Conservation (phyloP, 345 rosid species). For the Pistacia vera region DNA sequence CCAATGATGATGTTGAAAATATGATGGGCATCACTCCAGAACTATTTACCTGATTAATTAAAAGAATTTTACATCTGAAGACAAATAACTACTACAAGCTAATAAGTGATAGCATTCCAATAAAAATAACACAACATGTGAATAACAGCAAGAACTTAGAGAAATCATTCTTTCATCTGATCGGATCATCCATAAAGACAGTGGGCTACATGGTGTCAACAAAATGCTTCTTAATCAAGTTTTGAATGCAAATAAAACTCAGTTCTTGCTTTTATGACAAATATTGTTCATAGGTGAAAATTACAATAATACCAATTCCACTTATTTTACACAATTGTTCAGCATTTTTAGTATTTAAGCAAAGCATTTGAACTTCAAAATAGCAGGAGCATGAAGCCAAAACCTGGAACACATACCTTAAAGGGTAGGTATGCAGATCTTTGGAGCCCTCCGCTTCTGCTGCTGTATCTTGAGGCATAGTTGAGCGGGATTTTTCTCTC, state of each 20-base stretch:
- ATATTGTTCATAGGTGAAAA: not conserved
- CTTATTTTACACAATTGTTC: not conserved
- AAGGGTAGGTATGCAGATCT: slow-evolving; percentile 96
- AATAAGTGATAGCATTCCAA: not conserved
- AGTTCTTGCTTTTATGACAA: not conserved
- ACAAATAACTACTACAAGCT: not conserved
- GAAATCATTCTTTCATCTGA: not conserved
- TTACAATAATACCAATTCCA: not conserved
- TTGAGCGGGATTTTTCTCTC: slow-evolving; percentile 98
- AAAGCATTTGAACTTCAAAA: slow-evolving; percentile 5
- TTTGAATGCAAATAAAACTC: not conserved
- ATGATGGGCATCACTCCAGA: slow-evolving; percentile 98
- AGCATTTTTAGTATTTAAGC: slow-evolving; percentile 5
- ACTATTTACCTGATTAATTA: slow-evolving; percentile 69
- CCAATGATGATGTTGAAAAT: slow-evolving; percentile 92
- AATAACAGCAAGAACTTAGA: not conserved
- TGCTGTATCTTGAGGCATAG: slow-evolving; percentile 91
- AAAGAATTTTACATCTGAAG: slow-evolving; percentile 1
- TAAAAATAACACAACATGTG: not conserved
- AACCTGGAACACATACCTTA: slow-evolving; percentile 53
- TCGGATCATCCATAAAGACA: not conserved
- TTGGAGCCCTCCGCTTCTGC: slow-evolving; percentile 81
- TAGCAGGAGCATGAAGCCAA: not conserved
- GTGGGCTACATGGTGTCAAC: not conserved
- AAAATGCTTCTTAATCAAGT: slow-evolving; percentile 3